Evolutionary conservation across 2,329 filamentous ascomycete genomes (phyloP), one percentile per base, ranked within the genome.

Genomic region (Fusarium bulbicola): DNA sequence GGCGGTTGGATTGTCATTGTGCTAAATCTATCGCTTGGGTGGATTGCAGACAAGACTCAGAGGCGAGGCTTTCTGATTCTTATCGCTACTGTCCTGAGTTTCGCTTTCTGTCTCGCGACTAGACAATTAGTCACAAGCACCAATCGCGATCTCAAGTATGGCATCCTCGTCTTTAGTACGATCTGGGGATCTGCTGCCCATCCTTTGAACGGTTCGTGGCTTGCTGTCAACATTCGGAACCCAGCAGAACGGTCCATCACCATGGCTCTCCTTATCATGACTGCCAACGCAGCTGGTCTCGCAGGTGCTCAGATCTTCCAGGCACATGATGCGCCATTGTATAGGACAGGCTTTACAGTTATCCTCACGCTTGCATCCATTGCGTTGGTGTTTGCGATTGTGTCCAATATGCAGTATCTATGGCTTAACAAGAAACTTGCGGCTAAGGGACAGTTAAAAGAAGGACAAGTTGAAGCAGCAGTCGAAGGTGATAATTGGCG

Each of bases 121-220:
- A 61, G 59, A 18, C 49, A 61, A 32, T 5, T 61, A 13, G 49
- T 4, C 3, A 56, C 59, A 10, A 61, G 59, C 30, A 56, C 18
- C 5, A 56, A 57, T 18, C 49, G 59, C 14, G 32, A 61, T 61
- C 59, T 61, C 32, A 61, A 61, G 18, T 61, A 61, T 5, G 59
- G 59, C 3, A 61, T 61, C 8, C 59, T 61, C 1, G 6, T 8
- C 15, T 61, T 24, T 6, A 61, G 16, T 1, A 61, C 49, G 5
- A 21, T 61, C 1, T 61, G 59, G 59, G 59, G 59, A 30, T 56
- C 59, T 32, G 49, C n/a, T 2, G 16, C 59, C 6, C 59, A 59
- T 13, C 32, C 56, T 7, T 26, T 59, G 24, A 59, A 59, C 12
- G 43, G 56, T 7, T 59, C 56, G 11, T 59, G 56, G 56, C 56